Conservation (phyloP, 2,329 filamentous ascomycete genomes). For the Hymenoscyphus fructigenus region DNA sequence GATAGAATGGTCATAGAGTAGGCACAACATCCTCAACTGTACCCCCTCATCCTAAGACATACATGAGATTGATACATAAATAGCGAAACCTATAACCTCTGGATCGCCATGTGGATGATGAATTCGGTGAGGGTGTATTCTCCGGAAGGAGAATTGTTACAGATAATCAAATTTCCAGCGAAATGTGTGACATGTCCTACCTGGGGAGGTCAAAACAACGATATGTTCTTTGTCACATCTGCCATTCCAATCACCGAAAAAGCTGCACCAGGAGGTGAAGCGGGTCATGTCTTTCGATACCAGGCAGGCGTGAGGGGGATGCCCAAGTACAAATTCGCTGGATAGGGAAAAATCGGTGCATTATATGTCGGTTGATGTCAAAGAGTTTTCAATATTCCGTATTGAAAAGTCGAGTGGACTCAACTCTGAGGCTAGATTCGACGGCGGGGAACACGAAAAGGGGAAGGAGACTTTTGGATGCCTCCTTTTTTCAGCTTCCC, state of each 20-base stretch:
- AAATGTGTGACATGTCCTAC: slow-evolving; percentile 40
- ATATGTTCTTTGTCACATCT: slow-evolving; percentile 38
- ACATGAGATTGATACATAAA: slow-evolving; percentile 1
- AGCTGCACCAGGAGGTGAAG: slow-evolving; percentile 35
- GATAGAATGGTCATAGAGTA: slow-evolving; percentile 43
- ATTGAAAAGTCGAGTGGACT: slow-evolving; percentile 2
- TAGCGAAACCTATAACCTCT: slow-evolving; percentile 39
- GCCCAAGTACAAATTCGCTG: slow-evolving; percentile 39
- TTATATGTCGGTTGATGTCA: slow-evolving; percentile 29
- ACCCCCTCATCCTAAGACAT: background rate
- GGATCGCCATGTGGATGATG: slow-evolving; percentile 39
- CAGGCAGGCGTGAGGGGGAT: slow-evolving; percentile 31
- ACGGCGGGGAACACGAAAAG: background rate
- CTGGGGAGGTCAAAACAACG: slow-evolving; percentile 39
- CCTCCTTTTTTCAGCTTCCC: background rate
- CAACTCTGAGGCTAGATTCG: background rate
- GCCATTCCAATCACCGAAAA: slow-evolving; percentile 31
- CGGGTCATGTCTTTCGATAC: slow-evolving; percentile 40
- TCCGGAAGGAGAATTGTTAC: slow-evolving; percentile 36
- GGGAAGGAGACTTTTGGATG: background rate
- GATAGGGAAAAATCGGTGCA: slow-evolving; percentile 16
- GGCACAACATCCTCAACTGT: slow-evolving; percentile 13
- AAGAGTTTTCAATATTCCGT: background rate
- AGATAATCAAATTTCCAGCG: slow-evolving; percentile 37
- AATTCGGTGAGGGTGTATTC: slow-evolving; percentile 39